Base-by-base conservation (phyloP, 83 land plant genomes). In the Picea abies region DNA sequence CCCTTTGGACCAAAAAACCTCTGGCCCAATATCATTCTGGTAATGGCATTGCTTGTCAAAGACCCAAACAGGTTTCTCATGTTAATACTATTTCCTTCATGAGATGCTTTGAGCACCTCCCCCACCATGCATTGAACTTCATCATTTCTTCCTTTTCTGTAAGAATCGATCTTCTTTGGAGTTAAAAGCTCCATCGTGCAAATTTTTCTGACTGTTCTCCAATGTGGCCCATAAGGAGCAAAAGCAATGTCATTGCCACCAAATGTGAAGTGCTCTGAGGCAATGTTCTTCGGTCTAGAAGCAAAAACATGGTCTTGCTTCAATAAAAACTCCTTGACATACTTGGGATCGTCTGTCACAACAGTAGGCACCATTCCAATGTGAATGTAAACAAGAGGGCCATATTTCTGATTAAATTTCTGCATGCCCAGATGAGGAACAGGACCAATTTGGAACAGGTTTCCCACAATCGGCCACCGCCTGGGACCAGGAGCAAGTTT, bases 21-120 rank as follows among this genome's bases (percentile, higher is more conserved):
- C 60, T 83, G 78, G 49, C 87, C 87, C 63, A 82, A 70, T 10
- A 85, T 32, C 87, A 85, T 85, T 19, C 87, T 56, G 20, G 86
- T 76, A 23, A 85, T 86, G 32, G 65, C 71, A 49, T 85, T 85
- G 82, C 86, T 83, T 19, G 87, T 37, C 49, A 85, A 58, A 15
- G 77, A 25, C 19, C 87, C 87, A 56, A 85, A 83, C 3, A 44
- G 22, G 56, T 83, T 44, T 23, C 87, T 37, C 71, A 85, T 58
- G 22, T 85, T 68, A 65, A 85, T 44, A 20, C 44, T 29, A 29
- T 75, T 73, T 17, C 63, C 39, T n/a, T 26, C 44, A 8, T 5
- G 14, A 29, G 82, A 23, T 17, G 65, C 84, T 41, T 22, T 72
- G 8, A 47, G 49, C 6, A 85, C 61, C 6, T 86, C 76, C 63